phyloP scores from a whole-genome alignment of 768 basidiomycete genomes.

The Glaciozyma martinii region DNA sequence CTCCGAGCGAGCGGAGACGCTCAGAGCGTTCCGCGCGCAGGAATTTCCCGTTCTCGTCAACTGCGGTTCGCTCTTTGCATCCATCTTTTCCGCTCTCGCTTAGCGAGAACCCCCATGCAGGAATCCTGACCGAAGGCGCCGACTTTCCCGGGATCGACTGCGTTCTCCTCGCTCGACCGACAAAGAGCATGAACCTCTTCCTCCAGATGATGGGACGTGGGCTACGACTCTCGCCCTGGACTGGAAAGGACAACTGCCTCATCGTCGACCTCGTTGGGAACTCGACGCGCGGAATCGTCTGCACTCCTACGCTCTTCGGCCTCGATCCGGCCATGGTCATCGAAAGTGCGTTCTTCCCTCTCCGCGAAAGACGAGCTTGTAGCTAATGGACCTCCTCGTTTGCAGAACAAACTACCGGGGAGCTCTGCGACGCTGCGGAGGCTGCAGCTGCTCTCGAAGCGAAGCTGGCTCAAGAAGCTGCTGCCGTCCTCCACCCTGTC shows the following conservation, averaged over 20 bases:
- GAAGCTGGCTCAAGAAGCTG: too few relatives aligned
- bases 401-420: neutral
- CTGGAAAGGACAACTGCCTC: constrained; percentile 72
- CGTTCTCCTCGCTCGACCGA: constrained; percentile 76
- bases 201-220: constrained; percentile 92
- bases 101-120: too few relatives aligned
- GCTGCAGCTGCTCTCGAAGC: too few relatives aligned
- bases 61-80: constrained; percentile 50
- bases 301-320: constrained; percentile 74
- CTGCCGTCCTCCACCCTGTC: constrained; percentile 32
- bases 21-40: constrained; percentile 60
- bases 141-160: constrained; percentile 95
- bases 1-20: constrained; percentile 54
- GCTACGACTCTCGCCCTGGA: constrained; percentile 70
- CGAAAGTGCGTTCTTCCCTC: constrained; percentile 47
- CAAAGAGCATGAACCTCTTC: constrained; percentile 77
- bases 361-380: constrained; percentile 44
- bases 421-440: constrained; percentile 9
- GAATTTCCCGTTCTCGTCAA: constrained; percentile 79
- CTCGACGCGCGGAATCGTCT: constrained; percentile 51
- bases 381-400: constrained; percentile 40
- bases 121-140: constrained; percentile 39
- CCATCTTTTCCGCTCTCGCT: neutral
- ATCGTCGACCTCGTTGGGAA: constrained; percentile 72
- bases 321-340: constrained; percentile 61